Base-by-base conservation (phyloP, 2,329 filamentous ascomycete species). In the Fusarium nelsonii region DNA sequence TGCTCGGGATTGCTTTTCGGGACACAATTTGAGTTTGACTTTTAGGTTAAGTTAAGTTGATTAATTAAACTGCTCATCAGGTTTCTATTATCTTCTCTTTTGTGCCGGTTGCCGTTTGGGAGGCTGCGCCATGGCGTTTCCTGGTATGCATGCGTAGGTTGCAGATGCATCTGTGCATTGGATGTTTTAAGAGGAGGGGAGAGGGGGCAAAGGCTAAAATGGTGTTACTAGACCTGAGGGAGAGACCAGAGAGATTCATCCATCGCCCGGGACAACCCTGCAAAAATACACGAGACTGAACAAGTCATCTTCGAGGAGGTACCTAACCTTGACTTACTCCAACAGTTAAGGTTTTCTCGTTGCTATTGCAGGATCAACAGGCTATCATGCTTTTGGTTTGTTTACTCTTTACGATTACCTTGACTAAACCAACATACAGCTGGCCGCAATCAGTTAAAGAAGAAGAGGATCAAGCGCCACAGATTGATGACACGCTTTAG, bases 51-150 rank as follows among this genome's bases (percentile, higher is more conserved):
- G 48, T 40, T 50, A 28, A 9, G 20, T 37, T 28, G 20, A n/a
- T 30, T n/a, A 18, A n/a, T 28, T n/a, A 45, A 30, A 44, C 41
- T 44, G 23, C 26, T 44, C 34, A 30, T 33, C 30, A 23, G 23
- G 23, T 23, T 44, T 50, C 12, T 36, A 15, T 40, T 36, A 33
- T 30, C 43, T 54, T 32, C n/a, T 32, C 37, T 58, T 10, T 39
- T 44, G 43, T 68, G 64, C 63, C 63, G 63, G n/a, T 51, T 68
- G 53, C 58, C 58, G 63, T 55, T 59, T 50, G 54, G 52, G 53
- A 40, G 58, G 43, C 52, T 45, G 50, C 51, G 51, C 51, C 62
- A 40, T 57, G 50, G 63, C 49, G 39, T 44, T 66, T 61, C 55
- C 49, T 50, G 56, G 50, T 56, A 61, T 49, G 62, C 49, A 65